phyloP scores from a whole-genome alignment of 768 basidiomycete genomes.

The Suillus brevipes region DNA sequence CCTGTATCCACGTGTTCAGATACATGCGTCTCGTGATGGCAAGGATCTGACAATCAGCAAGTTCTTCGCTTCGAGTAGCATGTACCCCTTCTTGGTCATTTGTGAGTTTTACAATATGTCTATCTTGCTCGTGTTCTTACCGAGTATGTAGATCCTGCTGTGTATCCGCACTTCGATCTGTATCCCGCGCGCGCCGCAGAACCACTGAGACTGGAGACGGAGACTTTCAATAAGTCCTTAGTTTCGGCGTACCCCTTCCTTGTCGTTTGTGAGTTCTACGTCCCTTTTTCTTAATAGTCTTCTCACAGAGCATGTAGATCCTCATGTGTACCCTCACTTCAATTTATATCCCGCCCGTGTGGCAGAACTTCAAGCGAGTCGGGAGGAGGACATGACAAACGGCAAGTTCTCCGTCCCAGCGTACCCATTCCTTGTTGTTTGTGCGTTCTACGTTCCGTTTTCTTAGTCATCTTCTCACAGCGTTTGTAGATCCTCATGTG shows the following conservation, averaged over 20 bases:
- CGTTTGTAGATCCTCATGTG: slow-evolving; percentile 39
- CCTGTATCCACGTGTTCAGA: slow-evolving; percentile 28
- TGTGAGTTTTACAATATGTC: slow-evolving; percentile 12
- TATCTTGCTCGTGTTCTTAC: neutral
- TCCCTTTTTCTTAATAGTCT: neutral
- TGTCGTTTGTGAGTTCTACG: slow-evolving; percentile 14
- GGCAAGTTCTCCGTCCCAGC: neutral
- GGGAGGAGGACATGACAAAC: neutral
- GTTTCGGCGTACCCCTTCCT: slow-evolving; percentile 16
- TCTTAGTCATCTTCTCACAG: slow-evolving; percentile 1
- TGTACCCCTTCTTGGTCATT: slow-evolving; percentile 18
- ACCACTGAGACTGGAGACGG: slow-evolving; percentile 2
- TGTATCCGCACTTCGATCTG: slow-evolving; percentile 38
- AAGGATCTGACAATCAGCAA: neutral
- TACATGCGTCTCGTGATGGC: neutral
- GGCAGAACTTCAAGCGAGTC: neutral
- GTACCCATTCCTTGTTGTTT: neutral
- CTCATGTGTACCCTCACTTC: slow-evolving; percentile 36
- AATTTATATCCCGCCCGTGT: slow-evolving; percentile 26
- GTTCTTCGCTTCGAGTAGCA: neutral
- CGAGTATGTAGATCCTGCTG: slow-evolving; percentile 4
- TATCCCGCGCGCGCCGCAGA: slow-evolving; percentile 18
- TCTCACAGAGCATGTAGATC: slow-evolving; percentile 33
- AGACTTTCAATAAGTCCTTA: neutral
- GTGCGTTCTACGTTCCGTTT: neutral